A percentile compares a stretch with the other conserved stretches of the same genome.
Evolutionary conservation across 805 yeast species (phyloP).

Genomic region (Hanseniaspora lindneri): DNA sequence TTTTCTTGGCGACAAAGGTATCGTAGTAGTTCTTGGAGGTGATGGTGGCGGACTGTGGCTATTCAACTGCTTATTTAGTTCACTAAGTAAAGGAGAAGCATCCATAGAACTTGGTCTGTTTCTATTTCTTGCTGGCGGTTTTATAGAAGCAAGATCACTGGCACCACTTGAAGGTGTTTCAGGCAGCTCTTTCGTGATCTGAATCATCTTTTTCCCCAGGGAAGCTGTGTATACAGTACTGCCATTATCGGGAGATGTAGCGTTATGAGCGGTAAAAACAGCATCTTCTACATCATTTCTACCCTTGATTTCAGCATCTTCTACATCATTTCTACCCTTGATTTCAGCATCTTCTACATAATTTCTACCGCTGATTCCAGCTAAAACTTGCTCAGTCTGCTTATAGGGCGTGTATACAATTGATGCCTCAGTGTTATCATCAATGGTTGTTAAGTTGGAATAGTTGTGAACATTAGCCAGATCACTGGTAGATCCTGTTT

Average conservation of each 20-base stretch:
- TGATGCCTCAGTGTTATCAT: neutral
- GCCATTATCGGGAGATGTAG: constrained; percentile 17
- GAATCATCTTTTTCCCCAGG: constrained; percentile 20
- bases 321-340: too few relatives aligned
- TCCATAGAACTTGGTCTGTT: constrained; percentile 26
- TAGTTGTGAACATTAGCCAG: constrained; percentile 5
- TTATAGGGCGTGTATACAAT: constrained; percentile 15
- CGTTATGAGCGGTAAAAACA: too few relatives aligned
- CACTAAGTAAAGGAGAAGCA: constrained; percentile 16
- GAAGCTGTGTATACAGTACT: constrained; percentile 25
- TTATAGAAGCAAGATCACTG: constrained; percentile 21
- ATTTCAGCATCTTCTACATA: too few relatives aligned
- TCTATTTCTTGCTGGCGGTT: constrained; percentile 29
- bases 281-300: too few relatives aligned
- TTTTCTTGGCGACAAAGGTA: constrained; percentile 12
- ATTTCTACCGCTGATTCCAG: constrained; percentile 4
- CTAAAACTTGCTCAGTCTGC: neutral
- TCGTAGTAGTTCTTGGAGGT: neutral
- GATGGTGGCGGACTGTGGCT: neutral
- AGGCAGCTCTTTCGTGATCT: constrained; percentile 16
- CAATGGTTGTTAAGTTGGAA: neutral
- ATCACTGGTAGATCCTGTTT: constrained; percentile 15
- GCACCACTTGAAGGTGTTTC: constrained; percentile 17
- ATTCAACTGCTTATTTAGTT: neutral
- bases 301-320: too few relatives aligned